phyloP scores from a whole-genome alignment of 257 asterid genomes.

The Mentha longifolia region DNA sequence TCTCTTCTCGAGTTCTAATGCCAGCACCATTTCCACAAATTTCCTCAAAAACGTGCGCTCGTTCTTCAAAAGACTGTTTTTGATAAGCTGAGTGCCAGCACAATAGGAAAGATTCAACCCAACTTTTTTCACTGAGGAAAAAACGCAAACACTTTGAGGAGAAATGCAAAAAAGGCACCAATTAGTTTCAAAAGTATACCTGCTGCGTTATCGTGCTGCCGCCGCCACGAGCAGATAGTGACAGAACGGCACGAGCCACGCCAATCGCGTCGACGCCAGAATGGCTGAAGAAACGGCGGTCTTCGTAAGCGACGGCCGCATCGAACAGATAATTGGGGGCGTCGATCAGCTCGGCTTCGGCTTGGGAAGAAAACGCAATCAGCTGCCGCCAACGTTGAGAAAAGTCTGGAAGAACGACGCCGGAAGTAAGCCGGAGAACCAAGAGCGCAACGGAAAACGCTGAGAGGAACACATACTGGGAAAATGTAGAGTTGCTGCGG shows the following conservation, averaged over 20 bases:
- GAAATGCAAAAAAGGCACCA: not conserved
- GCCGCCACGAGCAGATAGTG: conserved; percentile 45
- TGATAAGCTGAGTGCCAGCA: conserved; percentile 38
- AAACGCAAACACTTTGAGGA: conserved; percentile 36
- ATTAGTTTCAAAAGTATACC: conserved; percentile 20
- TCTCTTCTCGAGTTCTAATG: conserved; percentile 39
- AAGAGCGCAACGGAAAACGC: conserved; percentile 36
- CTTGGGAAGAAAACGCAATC: conserved; percentile 36
- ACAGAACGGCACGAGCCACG: conserved; percentile 38
- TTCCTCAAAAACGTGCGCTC: conserved; percentile 43
- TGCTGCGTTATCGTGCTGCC: conserved; percentile 44
- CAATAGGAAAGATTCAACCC: not conserved
- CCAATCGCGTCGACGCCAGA: conserved; percentile 43
- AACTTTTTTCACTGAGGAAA: conserved; percentile 35
- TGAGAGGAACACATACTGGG: conserved; percentile 33
- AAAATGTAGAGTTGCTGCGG: not conserved
- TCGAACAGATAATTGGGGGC: conserved; percentile 36
- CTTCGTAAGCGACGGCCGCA: conserved; percentile 45
- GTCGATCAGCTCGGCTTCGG: conserved; percentile 36
- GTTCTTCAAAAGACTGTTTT: conserved; percentile 38
- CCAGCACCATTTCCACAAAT: conserved; percentile 38
- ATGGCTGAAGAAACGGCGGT: conserved; percentile 41
- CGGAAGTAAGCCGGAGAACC: conserved; percentile 38
- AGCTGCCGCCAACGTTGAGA: conserved; percentile 41
- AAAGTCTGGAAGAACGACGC: conserved; percentile 39